Percentiles rank a stretch among this genome's conserved stretches.
Evolutionary conservation across 345 rosid species (phyloP).

Genomic region (Eucalyptus brandiana): DNA sequence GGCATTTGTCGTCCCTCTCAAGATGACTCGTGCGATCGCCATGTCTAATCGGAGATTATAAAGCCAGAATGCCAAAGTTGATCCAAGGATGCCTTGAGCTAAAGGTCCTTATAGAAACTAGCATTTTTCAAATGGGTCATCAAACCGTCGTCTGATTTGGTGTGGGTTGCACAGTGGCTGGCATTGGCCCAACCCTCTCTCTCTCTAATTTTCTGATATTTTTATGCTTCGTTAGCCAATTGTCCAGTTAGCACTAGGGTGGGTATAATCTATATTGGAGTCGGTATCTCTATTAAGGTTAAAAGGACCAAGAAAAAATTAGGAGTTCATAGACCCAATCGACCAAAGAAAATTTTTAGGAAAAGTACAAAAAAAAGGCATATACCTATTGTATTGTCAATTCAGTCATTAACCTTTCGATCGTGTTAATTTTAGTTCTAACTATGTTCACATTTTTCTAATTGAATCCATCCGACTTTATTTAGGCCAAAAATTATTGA

Average conservation of each 20-base stretch:
- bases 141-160: neutral
- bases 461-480: too few species aligned
- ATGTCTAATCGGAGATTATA: too few species aligned
- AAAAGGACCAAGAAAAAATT: neutral
- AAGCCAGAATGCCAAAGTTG: too few species aligned
- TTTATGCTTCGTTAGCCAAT: neutral
- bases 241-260: neutral
- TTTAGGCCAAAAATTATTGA: rapidly evolving
- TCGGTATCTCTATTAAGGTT: neutral
- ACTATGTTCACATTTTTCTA: too few species aligned
- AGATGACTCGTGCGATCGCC: too few species aligned
- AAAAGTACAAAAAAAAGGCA: rapidly evolving
- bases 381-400: too few species aligned
- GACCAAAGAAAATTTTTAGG: neutral
- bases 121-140: neutral
- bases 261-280: neutral
- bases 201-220: too few species aligned
- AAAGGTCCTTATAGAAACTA: too few species aligned
- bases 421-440: rapidly evolving
- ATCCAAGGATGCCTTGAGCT: too few species aligned
- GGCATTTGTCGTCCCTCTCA: too few species aligned
- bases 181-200: neutral
- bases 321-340: neutral
- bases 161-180: neutral
- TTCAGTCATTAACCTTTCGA: rapidly evolving